Evolutionary conservation across 768 basidiomycete genomes (phyloP), one percentile per base, ranked within the genome.

Genomic region (Rhizopogon sp.): DNA sequence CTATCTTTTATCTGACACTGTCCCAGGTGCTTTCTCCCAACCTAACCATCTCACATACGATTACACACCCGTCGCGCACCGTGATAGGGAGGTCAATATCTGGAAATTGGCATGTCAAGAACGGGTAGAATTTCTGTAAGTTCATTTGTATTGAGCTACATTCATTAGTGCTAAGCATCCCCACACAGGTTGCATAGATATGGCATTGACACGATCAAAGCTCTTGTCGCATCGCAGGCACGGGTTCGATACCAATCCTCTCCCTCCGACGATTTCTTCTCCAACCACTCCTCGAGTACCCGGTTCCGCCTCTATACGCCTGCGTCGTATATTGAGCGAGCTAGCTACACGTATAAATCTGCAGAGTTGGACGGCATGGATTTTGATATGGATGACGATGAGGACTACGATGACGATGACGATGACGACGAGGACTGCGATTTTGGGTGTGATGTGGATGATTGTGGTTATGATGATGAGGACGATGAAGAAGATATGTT

Each of bases 91-190:
- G 43, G 64, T 71, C 60, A 69, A 69, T 53, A 69, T 69, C 50
- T 69, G 68, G 68, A 69, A 69, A 56, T 58, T 69, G 14, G 68
- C 68, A 13, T 69, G 68, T 49, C 68, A 71, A 57, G 68, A 69
- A 57, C 66, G 68, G 43, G 68, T 69, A 56, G 68, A 69, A 52
- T 69, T 57, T 57, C 46, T 69, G 68, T 69, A 43, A 60, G 68
- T 67, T 54, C 29, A 14, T 42, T 54, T 39, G 31, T 33, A 25
- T 9, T 33, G 31, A 2, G 9, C 35, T 37, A 37, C 10, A 37
- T 37, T 11, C 35, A 11, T 13, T 5, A 25, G 13, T 11, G 13
- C 10, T 37, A 10, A 37, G 10, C 3, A 13, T 53, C 40, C 13
- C 31, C 50, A 49, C 39, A 39, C 40, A 69, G 68, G 55, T 60